phyloP scores from a whole-genome alignment of 192 early-diverging fungal genomes.

The Backusella westeae region DNA sequence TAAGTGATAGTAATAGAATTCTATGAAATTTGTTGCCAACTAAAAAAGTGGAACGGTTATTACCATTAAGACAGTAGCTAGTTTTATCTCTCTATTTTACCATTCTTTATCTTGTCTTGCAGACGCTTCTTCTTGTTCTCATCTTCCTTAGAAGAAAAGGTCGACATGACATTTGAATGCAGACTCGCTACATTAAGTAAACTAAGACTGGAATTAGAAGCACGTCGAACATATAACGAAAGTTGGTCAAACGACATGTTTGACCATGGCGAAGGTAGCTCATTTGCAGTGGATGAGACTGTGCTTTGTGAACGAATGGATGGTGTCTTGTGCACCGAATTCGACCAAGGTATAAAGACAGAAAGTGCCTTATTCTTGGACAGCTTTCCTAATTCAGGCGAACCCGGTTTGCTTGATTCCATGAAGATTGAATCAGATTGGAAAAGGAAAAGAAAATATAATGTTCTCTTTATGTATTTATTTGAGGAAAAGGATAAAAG shows the following conservation, averaged over 20 bases:
- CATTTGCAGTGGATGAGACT: neutral
- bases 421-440: neutral
- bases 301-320: conserved; percentile 5
- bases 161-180: neutral
- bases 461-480: neutral
- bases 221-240: conserved; percentile 20
- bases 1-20: conserved; percentile 14
- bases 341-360: conserved; percentile 3
- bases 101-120: neutral
- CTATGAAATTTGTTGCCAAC: neutral
- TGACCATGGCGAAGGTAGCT: conserved; percentile 17
- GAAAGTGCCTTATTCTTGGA: neutral
- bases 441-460: neutral
- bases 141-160: neutral
- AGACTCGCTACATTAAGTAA: conserved; percentile 13
- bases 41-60: neutral
- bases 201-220: conserved; percentile 22
- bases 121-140: conserved; percentile 9
- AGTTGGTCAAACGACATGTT: conserved; percentile 31
- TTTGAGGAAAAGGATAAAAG: neutral
- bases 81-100: neutral
- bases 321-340: neutral
- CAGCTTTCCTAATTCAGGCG: neutral
- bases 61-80: neutral
- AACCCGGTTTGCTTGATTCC: neutral